phyloP scores from a whole-genome alignment of 208 protist genomes.

The Trypanosoma lewisi region DNA sequence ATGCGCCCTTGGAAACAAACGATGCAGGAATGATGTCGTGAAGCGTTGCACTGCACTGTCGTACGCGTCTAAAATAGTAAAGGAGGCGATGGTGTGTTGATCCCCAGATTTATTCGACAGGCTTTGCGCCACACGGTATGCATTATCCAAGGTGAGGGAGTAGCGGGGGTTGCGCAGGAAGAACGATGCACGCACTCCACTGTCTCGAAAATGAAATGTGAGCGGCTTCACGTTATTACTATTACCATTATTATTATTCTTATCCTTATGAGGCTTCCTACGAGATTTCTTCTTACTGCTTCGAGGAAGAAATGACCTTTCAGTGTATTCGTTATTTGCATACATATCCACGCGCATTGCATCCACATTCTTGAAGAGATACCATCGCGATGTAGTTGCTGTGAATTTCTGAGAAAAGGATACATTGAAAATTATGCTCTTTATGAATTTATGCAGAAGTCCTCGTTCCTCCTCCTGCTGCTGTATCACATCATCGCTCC shows the following conservation, averaged over 20 bases:
- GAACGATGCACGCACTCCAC: conserved; percentile 1
- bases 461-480: neutral
- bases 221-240: neutral
- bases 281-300: too few species aligned
- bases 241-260: too few species aligned
- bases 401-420: conserved; percentile 15
- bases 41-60: conserved; percentile 43
- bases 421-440: conserved; percentile 4
- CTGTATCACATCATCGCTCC: neutral
- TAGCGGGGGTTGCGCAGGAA: conserved; percentile 13
- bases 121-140: neutral
- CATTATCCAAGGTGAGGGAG: conserved; percentile 2
- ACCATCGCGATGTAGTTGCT: conserved; percentile 1
- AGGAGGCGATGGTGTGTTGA: conserved; percentile 26
- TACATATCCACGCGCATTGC: conserved; percentile 26
- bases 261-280: too few species aligned
- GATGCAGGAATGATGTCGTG: conserved; percentile 16
- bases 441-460: neutral
- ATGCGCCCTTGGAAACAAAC: conserved; percentile 4
- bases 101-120: neutral
- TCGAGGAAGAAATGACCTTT: conserved; percentile 14
- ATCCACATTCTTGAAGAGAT: conserved; percentile 16
- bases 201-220: conserved; percentile 1
- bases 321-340: conserved; percentile 24
- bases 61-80: conserved; percentile 30